phyloP scores from a whole-genome alignment of 176 grass and related monocot genomes.

The Aegilops sharonensis region DNA sequence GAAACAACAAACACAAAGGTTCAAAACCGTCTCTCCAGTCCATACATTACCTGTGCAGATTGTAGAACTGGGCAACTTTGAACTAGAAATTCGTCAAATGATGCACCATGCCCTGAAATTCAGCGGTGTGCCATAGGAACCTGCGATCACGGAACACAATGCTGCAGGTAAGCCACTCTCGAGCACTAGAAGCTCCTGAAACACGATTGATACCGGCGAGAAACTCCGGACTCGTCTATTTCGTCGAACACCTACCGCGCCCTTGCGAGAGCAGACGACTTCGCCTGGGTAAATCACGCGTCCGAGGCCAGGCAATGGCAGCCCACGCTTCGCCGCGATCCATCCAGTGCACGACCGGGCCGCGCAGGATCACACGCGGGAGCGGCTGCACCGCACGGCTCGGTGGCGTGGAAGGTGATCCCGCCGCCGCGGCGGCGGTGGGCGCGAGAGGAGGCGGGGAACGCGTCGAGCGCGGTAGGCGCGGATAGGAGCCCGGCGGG shows the following conservation, averaged over 20 bases:
- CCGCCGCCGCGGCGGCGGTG: not conserved
- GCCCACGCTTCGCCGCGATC: not conserved
- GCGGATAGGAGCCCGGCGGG: not conserved
- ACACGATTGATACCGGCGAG: not conserved
- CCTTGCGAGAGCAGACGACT: not conserved
- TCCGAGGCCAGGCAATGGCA: not conserved
- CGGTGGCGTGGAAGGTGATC: not conserved
- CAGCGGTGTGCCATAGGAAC: not conserved
- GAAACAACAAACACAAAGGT: not conserved
- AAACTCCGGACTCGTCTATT: not conserved
- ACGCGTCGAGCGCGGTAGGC: not conserved
- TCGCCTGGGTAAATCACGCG: not conserved
- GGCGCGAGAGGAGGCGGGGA: not conserved
- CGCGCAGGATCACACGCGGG: no score
- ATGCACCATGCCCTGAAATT: slow-evolving; percentile 4
- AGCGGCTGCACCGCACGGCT: not conserved
- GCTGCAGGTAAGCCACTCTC: not conserved
- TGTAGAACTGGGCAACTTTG: not conserved
- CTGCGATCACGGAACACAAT: not conserved
- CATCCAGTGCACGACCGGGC: not conserved
- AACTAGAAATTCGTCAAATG: not conserved
- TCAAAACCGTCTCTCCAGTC: not conserved
- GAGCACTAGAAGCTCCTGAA: not conserved
- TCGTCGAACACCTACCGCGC: slow-evolving; percentile 34
- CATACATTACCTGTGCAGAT: slow-evolving; percentile 6